Base-by-base conservation (phyloP, 2,329 filamentous ascomycete species). In the Stenocarpella maydis region DNA sequence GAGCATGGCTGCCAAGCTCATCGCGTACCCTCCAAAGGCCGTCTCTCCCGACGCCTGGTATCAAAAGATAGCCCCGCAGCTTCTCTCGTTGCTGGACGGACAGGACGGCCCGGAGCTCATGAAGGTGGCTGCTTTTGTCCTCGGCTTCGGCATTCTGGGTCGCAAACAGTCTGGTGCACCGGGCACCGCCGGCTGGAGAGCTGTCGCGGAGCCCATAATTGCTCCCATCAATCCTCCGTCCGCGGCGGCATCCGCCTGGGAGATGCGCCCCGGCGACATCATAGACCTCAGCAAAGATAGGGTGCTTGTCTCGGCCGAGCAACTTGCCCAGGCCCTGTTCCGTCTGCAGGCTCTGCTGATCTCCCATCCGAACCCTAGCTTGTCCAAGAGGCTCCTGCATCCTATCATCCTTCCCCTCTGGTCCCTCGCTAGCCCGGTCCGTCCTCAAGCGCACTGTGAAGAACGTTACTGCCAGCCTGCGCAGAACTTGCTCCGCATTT, bases 81-180 rank as follows among this genome's bases (percentile, higher is more conserved):
- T 93, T 1, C 78, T 90, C 53, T 75, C 77, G 10, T 82, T 93
- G 0, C 81, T 93, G 3, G 90, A 92, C 74, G 90, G 89, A 0
- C 76, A 79, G 2, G 84, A 86, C 10, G 88, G 88, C 0, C 79
- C 81, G 17, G 89, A 90, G 72, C 80, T 91, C 67, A 83, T 84
- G 58, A 88, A 84, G 75, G 88, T 85, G 14, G 87, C 88, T 14
- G 83, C 87, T 0, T 89, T 89, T 73, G 84, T 91, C 21, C 88
- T 91, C 71, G 88, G 88, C 1, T 91, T 88, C 74, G 90, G 91
- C 0, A 88, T 93, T 21, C 77, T 93, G 10, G 90, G 89, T 3
- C 87, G 86, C 69, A 90, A 85, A 74, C 82, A 86, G 31, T 88
- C 84, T 63, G 91, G 91, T 14, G 89, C 90, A 8, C 90, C 90